Base-by-base conservation (phyloP, 176 grass and related monocot genomes). In the Elymus sibiricus region DNA sequence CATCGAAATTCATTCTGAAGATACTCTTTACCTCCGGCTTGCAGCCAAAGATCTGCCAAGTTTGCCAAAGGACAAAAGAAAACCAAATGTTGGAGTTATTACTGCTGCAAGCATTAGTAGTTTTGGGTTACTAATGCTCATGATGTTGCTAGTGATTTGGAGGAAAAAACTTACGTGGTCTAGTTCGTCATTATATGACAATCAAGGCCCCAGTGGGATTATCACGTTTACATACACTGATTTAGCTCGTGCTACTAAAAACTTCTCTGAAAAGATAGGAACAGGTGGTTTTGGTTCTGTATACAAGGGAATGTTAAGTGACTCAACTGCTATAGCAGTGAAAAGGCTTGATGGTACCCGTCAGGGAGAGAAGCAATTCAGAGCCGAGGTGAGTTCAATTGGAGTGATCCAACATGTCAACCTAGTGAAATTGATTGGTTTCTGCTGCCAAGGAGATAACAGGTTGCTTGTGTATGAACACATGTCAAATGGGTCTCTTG, bases 281-380 rank as follows among this genome's bases (percentile, higher is more conserved):
- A 86, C 44, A 38, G 91, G 88, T 55, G 88, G 81, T 26, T 93
- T 93, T 21, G 91, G 91, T 49, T 82, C 26, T 53, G 91, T 93
- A 7, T 93, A 79, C 26, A 93, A 74, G 44, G 91, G 91, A 31
- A 31, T 47, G 5, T 66, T 93, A 15, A 67, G 70, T 16, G 78
- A 85, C 69, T 88, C 77, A 1, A 85, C 78, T 28, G 1, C 28
- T 12, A 74, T 93, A 34, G 91, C 91, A 14, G 88, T 93, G 49
- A 90, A 93, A 79, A 90, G 78, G 61, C 77, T 93, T 19, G 86
- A 90, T 25, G 78, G 64, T 27, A 29, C 51, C 64, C 16, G 22
- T 14, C 84, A 77, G 9, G 91, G 88, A 47, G 91, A 93, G 55
- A 90, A 93, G 55, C 91, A 93, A 55, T 93, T 93, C 70, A 83